Evolutionary conservation across 495 filamentous ascomycete genomes (phyloP).

Genomic region (Xylaria castorea): DNA sequence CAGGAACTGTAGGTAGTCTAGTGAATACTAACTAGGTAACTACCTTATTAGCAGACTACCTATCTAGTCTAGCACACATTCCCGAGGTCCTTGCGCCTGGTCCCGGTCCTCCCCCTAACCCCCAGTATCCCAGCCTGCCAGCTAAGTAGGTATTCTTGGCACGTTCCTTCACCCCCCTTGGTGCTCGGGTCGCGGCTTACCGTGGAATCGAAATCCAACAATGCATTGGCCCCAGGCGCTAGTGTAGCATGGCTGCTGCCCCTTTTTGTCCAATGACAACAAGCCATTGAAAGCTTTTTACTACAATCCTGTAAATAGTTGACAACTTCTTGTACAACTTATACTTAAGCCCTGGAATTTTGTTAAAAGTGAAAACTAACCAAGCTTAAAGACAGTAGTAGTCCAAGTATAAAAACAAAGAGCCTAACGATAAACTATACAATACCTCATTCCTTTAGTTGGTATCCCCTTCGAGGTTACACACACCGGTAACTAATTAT

Average conservation of each 20-base stretch:
- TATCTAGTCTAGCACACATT: not conserved
- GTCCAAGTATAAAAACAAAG: not conserved
- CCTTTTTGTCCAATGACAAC: constrained; percentile 1
- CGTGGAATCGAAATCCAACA: constrained; percentile 1
- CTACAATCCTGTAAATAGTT: not conserved
- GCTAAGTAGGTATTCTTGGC: not conserved
- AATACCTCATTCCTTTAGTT: not conserved
- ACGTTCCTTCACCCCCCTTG: not conserved
- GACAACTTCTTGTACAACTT: not conserved
- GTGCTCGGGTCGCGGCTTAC: not conserved
- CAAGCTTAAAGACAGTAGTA: not conserved
- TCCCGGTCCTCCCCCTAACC: not conserved
- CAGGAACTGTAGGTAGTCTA: not conserved
- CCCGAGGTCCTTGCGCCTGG: too few relatives aligned
- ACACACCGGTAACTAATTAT: not conserved
- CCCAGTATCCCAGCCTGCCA: not conserved
- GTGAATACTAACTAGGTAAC: too few relatives aligned
- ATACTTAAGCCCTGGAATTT: not conserved
- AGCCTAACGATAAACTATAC: not conserved
- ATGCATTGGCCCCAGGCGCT: not conserved
- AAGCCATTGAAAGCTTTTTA: not conserved
- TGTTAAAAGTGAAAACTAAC: not conserved
- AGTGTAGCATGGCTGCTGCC: not conserved
- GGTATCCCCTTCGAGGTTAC: not conserved
- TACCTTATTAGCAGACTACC: too few relatives aligned